These are phyloP conservation scores for Corymbia maculata DNA, from an alignment of 345 rosid genomes.

Conservation along the genomic window DNA sequence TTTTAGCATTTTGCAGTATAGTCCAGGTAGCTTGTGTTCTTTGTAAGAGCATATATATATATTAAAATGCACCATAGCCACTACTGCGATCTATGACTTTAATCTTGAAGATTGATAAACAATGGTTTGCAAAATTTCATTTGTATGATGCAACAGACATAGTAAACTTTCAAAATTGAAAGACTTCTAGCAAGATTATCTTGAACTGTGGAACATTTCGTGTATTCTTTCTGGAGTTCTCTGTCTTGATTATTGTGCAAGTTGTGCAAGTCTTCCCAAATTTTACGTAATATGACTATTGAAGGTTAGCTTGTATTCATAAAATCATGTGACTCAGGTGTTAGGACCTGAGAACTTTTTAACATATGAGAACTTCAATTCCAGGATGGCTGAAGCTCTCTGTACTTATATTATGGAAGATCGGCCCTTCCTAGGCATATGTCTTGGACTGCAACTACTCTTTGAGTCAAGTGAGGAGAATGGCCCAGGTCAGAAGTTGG, in stretches of 20 bases:
- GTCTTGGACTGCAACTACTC: conserved; percentile 92
- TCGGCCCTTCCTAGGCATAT: conserved; percentile 93
- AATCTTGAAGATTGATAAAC: not conserved
- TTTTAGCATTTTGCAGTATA: not conserved
- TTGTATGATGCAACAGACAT: not conserved
- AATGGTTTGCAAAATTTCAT: not conserved
- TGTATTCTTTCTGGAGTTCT: not conserved
- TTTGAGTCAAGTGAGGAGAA: conserved; percentile 90
- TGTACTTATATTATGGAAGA: conserved; percentile 65
- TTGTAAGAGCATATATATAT: not conserved
- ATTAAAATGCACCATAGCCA: not conserved
- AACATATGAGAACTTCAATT: not conserved
- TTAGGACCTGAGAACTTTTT: not conserved
- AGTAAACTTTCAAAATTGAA: not conserved
- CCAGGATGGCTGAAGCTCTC: conserved; percentile 90
- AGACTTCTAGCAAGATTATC: not conserved
- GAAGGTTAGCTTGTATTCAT: not conserved
- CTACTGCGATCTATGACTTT: not conserved
- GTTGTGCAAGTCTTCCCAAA: not conserved
- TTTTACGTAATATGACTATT: not conserved
- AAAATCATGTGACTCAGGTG: not conserved
- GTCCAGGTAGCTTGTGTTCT: not conserved
- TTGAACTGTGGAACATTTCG: not conserved
- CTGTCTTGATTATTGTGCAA: not conserved
- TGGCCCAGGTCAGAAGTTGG: conserved; percentile 53